Conservation (phyloP, 208 protist genomes). For the Endotrypanum monterogeii region DNA sequence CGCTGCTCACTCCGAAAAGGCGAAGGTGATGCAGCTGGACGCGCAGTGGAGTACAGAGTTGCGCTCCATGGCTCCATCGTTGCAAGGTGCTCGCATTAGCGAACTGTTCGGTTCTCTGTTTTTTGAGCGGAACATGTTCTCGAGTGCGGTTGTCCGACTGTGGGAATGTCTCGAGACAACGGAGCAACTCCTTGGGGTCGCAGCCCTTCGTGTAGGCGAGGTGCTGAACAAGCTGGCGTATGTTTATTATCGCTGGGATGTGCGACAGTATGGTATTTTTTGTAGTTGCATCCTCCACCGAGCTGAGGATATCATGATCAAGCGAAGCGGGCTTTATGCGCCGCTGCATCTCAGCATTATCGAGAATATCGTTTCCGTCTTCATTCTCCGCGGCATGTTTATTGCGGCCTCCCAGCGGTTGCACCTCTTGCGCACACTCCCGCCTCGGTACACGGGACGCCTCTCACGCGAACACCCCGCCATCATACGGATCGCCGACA, state of each 20-base stretch:
- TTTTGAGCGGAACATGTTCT: constrained; percentile 36
- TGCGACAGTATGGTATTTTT: constrained; percentile 42
- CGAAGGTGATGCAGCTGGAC: constrained; percentile 34
- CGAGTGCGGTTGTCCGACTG: constrained; percentile 39
- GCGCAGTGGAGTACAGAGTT: constrained; percentile 39
- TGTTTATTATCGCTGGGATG: constrained; percentile 61
- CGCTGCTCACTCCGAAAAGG: constrained; percentile 21
- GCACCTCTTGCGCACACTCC: constrained; percentile 32
- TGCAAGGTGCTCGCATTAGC: constrained; percentile 38
- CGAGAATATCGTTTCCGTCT: constrained; percentile 51
- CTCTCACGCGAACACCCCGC: constrained; percentile 53
- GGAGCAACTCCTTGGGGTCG: constrained; percentile 40
- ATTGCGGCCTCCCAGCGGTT: constrained; percentile 46
- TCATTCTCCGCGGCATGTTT: constrained; percentile 54
- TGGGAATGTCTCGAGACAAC: constrained; percentile 49
- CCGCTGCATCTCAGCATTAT: constrained; percentile 48
- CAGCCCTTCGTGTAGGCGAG: constrained; percentile 37
- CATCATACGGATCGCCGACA: constrained; percentile 38
- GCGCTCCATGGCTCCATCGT: constrained; percentile 27
- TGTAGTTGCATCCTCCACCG: constrained; percentile 57
- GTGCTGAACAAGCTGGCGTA: constrained; percentile 57
- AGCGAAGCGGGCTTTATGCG: constrained; percentile 37
- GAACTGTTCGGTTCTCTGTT: constrained; percentile 50
- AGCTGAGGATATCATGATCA: constrained; percentile 47
- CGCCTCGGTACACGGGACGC: constrained; percentile 40